Percentiles rank a stretch among this genome's conserved stretches.
Evolutionary conservation across 352 stramenopile species (phyloP).

Genomic region (Phytophthora macrochlamydospora): DNA sequence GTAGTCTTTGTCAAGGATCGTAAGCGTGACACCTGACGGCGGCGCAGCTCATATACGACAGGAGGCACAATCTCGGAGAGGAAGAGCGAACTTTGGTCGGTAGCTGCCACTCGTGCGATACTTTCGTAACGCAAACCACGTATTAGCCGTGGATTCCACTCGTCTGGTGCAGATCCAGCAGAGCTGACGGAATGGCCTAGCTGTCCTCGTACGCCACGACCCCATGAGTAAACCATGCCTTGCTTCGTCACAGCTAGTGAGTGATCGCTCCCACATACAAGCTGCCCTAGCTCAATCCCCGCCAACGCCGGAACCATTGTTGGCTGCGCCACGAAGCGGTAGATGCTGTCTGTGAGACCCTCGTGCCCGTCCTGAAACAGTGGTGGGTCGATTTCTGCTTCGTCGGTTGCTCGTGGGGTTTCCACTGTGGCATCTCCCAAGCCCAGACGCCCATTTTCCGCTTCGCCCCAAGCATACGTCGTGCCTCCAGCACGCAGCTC

Average conservation of each 20-base stretch:
- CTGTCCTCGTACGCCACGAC: conserved; percentile 50
- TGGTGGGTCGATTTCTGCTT: conserved; percentile 2
- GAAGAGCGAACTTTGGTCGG: conserved; percentile 62
- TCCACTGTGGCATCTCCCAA: conserved; percentile 33
- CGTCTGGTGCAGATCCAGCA: conserved; percentile 27
- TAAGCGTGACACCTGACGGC: conserved; percentile 54
- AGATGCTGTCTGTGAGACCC: conserved; percentile 66
- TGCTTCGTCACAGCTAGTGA: conserved; percentile 54
- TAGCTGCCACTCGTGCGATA: conserved; percentile 55
- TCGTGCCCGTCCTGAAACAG: conserved; percentile 73
- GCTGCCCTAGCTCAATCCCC: conserved; percentile 52
- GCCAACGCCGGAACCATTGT: conserved; percentile 48
- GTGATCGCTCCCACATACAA: conserved; percentile 57
- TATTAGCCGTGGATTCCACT: conserved; percentile 50
- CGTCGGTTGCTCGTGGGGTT: background rate
- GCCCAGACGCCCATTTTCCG: conserved; percentile 60
- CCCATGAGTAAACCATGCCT: conserved; percentile 69
- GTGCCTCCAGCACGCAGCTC: conserved; percentile 53
- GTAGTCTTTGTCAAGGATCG: conserved; percentile 32
- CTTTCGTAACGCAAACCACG: conserved; percentile 54
- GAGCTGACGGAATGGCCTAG: conserved; percentile 32
- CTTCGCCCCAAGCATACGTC: conserved; percentile 71
- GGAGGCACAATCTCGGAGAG: conserved; percentile 50
- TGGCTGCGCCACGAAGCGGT: conserved; percentile 54
- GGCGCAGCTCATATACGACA: conserved; percentile 46